Conservation (phyloP, 169 alveolate genomes). For the Eimeria acervulina region DNA sequence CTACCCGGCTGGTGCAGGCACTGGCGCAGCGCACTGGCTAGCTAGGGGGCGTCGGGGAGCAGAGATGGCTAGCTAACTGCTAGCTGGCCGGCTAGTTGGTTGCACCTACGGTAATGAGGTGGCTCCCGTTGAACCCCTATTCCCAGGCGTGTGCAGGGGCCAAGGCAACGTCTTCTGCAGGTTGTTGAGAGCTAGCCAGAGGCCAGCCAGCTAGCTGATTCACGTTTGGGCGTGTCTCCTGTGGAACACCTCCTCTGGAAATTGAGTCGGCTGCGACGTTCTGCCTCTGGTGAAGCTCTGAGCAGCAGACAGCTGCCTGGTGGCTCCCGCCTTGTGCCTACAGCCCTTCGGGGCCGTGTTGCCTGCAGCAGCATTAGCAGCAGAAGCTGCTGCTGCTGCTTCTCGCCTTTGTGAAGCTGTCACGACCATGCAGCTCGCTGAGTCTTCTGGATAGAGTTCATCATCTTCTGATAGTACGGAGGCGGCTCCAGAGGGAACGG, state of each 20-base stretch:
- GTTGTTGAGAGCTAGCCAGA: not conserved
- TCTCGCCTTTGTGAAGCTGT: constrained; percentile 41
- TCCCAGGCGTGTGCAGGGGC: not conserved
- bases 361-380: constrained; percentile 24
- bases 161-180: not conserved
- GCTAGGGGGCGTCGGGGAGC: not conserved
- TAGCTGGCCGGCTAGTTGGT: not conserved
- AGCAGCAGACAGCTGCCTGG: constrained; percentile 26
- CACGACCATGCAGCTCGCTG: constrained; percentile 84
- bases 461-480: constrained; percentile 66
- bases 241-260: not conserved
- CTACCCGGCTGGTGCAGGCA: not conserved
- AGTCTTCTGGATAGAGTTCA: constrained; percentile 84
- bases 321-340: constrained; percentile 24
- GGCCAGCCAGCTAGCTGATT: not conserved
- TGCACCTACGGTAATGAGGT: not conserved
- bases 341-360: not conserved
- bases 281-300: constrained; percentile 43
- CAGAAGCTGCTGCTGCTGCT: constrained; percentile 11
- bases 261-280: not conserved
- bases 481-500: not conserved
- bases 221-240: not conserved
- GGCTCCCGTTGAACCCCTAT: not conserved
- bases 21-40: constrained; percentile 35
- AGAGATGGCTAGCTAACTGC: not conserved